Evolutionary conservation across 2,329 filamentous ascomycete species (phyloP), one percentile per base, ranked within the genome.

Genomic region (Seiridium cupressi): DNA sequence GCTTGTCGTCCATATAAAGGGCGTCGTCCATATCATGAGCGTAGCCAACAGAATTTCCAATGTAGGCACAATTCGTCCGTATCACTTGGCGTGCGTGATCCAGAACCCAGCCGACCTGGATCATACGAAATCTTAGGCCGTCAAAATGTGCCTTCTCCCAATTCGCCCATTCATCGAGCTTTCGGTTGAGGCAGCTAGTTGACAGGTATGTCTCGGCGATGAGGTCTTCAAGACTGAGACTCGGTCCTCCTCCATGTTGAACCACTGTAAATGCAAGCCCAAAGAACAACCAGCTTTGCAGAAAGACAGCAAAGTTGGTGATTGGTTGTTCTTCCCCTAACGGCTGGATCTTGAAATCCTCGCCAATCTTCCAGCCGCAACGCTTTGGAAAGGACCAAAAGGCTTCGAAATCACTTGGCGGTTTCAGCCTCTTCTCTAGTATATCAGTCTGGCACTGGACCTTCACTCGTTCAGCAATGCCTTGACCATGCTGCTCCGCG

Each of bases 221-320:
- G 3, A 58, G 36, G 6, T 58, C 6, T 4, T 51, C 13, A 32
- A 38, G 36, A 32, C 5, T 31, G 5, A 58, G 7, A 13, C n/a
- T 38, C 8, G 55, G 55, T 32, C 32, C 26, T 13, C 26, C 31
- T 8, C 36, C 44, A 8, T 38, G 34, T 36, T 31, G 55, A 6
- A 58, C 55, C 5, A 58, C 55, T 5, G 55, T 49, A n/a, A 58
- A 58, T 18, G 18, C 26, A 4, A 58, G 34, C 40, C 55, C 55
- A 26, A 49, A 58, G 46, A 58, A 58, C 32, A 58, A 44, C 55
- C 55, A 58, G 11, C 26, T 32, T 40, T 58, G 55, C n/a, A 58
- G 44, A 32, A 58, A 47, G 6, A 57, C 55, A 47, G 55, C 55
- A 10, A 58, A 2, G 44, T 58, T 26, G 44, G n/a, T 32, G 31